Conservation (phyloP, 2,329 filamentous ascomycete species). For the Scytalidium lignicola region DNA sequence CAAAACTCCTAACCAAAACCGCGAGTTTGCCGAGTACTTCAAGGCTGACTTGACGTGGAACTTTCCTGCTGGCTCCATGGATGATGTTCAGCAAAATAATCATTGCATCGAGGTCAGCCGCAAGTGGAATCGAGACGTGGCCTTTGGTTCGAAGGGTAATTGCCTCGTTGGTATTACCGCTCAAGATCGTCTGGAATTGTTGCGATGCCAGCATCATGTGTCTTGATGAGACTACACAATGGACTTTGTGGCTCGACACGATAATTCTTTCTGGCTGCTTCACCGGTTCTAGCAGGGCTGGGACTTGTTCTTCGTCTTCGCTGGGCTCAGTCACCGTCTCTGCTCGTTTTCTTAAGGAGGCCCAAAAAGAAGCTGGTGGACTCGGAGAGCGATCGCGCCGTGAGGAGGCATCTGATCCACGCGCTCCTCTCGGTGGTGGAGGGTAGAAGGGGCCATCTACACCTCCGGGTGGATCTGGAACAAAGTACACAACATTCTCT, state of each 20-base stretch:
- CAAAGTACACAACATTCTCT: constrained; percentile 15
- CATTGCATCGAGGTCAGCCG: constrained; percentile 32
- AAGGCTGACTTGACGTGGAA: constrained; percentile 33
- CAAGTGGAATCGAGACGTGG: constrained; percentile 11
- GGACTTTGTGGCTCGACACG: constrained; percentile 10
- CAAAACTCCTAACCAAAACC: constrained; percentile 37
- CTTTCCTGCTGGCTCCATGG: constrained; percentile 35
- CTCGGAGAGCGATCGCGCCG: constrained; percentile 14
- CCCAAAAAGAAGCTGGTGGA: constrained; percentile 19
- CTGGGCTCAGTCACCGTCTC: constrained; percentile 5
- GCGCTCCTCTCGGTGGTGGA: constrained; percentile 11
- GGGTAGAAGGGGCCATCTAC: constrained; percentile 15
- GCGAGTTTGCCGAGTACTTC: constrained; percentile 40
- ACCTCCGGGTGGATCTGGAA: constrained; percentile 16
- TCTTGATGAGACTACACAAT: constrained; percentile 16
- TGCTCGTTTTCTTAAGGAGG: constrained; percentile 14
- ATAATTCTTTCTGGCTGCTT: constrained; percentile 4
- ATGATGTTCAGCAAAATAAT: constrained; percentile 39
- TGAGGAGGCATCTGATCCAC: constrained; percentile 15
- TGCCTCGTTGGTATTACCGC: constrained; percentile 9
- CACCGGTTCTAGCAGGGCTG: neutral
- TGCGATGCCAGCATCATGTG: constrained; percentile 19
- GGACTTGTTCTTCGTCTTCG: constrained; percentile 1
- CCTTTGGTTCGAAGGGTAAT: constrained; percentile 7
- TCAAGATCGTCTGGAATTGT: constrained; percentile 12